Evolutionary conservation across 169 alveolate genomes (phyloP).

Genomic region (Cryptosporidium parvum): DNA sequence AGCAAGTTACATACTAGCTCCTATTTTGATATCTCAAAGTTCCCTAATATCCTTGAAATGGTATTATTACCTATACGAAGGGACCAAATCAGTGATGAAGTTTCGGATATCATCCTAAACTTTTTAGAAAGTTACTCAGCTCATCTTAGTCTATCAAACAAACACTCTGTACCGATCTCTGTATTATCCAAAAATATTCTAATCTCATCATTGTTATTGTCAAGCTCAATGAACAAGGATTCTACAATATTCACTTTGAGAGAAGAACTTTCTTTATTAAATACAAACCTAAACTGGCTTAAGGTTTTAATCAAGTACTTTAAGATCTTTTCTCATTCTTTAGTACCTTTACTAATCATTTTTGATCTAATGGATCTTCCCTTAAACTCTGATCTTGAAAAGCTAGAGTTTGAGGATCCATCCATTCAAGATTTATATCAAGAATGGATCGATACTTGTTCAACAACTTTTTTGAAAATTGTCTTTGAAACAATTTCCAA

Average conservation of each 20-base stretch:
- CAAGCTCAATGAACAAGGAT: conserved; percentile 18
- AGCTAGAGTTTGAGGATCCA: conserved; percentile 4
- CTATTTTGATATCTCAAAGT: conserved; percentile 9
- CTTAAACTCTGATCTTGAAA: conserved; percentile 3
- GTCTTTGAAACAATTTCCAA: conserved; percentile 28
- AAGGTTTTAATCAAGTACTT: conserved; percentile 15
- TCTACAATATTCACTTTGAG: not conserved
- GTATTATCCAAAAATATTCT: conserved; percentile 8
- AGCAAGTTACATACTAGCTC: not conserved
- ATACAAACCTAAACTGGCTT: conserved; percentile 16
- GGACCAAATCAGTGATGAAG: conserved; percentile 38
- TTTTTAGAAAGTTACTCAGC: conserved; percentile 20
- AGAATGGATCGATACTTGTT: conserved; percentile 18
- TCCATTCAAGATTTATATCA: not conserved
- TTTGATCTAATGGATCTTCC: conserved; percentile 40
- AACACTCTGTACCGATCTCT: not conserved
- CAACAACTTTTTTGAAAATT: not conserved
- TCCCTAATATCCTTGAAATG: conserved; percentile 26
- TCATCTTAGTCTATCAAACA: not conserved
- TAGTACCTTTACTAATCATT: conserved; percentile 41
- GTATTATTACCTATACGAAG: conserved; percentile 1
- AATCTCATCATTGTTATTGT: conserved; percentile 16
- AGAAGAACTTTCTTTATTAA: not conserved
- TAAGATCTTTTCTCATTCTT: conserved; percentile 19
- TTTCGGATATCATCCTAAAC: conserved; percentile 2